These are phyloP conservation scores for Fusarium falciforme DNA, from an alignment of 2,329 filamentous ascomycete species.

Conservation along the genomic window DNA sequence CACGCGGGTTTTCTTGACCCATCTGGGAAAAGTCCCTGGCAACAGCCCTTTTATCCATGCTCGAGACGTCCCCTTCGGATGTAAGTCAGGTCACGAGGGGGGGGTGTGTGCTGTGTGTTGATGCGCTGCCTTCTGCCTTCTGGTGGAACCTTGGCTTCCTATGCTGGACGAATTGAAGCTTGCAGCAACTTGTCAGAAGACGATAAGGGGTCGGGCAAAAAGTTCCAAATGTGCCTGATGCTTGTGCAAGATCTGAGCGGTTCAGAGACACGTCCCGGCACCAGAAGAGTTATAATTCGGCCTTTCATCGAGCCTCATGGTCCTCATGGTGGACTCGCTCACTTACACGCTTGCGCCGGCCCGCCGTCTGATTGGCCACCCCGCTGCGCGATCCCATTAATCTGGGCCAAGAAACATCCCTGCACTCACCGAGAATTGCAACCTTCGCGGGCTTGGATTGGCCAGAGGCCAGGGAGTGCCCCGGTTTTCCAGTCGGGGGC, in stretches of 20 bases:
- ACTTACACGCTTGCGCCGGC: slow-evolving; percentile 53
- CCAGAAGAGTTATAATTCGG: slow-evolving; percentile 54
- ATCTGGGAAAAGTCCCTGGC: slow-evolving; percentile 50
- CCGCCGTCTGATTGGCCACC: slow-evolving; percentile 44
- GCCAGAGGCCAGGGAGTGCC: not conserved
- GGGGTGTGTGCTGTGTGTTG: not conserved
- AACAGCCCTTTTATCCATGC: slow-evolving; percentile 49
- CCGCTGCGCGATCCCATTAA: slow-evolving; percentile 25
- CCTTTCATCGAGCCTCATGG: slow-evolving; percentile 43
- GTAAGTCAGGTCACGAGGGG: slow-evolving; percentile 55
- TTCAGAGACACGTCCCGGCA: slow-evolving; percentile 53
- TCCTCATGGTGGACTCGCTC: slow-evolving; percentile 48
- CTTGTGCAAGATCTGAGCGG: slow-evolving; percentile 55
- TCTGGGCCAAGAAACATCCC: slow-evolving; percentile 46
- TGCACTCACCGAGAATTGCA: slow-evolving; percentile 45
- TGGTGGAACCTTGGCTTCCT: slow-evolving; percentile 55
- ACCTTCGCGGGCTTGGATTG: not conserved
- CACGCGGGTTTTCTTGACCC: slow-evolving; percentile 51
- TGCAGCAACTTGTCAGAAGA: slow-evolving; percentile 51
- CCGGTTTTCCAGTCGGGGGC: not conserved
- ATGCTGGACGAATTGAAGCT: slow-evolving; percentile 52
- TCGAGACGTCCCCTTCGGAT: slow-evolving; percentile 46
- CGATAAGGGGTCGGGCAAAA: slow-evolving; percentile 50
- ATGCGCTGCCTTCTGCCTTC: slow-evolving; percentile 29
- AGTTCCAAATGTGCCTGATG: slow-evolving; percentile 53